A percentile compares a stretch with the other conserved stretches of the same genome.
These are phyloP conservation scores for Aspergillus floridensis DNA, from an alignment of 2,329 filamentous ascomycete genomes.

Conservation along the genomic window DNA sequence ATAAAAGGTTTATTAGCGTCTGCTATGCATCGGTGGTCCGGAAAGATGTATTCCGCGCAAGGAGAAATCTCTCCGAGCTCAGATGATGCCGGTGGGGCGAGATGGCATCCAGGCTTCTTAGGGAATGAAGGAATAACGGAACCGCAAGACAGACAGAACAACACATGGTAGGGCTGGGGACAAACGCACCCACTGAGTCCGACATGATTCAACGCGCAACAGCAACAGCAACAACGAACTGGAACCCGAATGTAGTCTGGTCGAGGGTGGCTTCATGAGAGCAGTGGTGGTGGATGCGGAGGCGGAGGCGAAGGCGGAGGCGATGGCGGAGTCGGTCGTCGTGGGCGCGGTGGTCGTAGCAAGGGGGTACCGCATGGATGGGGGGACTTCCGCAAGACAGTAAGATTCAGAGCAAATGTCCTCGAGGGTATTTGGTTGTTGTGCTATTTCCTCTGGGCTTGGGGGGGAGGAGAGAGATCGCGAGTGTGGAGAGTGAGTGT, in stretches of 20 bases:
- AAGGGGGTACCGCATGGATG: background rate
- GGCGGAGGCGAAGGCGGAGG: background rate
- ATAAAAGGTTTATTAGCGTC: background rate
- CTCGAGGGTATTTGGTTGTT: no score
- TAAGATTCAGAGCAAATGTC: no score
- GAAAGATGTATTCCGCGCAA: no score
- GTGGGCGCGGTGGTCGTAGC: background rate
- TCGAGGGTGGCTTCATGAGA: conserved; percentile 26
- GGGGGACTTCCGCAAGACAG: no score
- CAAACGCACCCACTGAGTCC: conserved; percentile 46
- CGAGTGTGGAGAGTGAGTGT: background rate
- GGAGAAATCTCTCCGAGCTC: no score
- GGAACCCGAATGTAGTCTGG: conserved; percentile 10
- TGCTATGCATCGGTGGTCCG: background rate
- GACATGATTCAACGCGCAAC: conserved; percentile 37
- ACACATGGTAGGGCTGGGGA: no score
- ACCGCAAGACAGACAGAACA: background rate
- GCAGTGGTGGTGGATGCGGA: background rate
- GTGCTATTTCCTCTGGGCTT: background rate
- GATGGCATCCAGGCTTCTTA: no score
- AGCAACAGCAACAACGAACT: conserved; percentile 10
- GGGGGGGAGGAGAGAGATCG: background rate
- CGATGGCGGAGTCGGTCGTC: background rate
- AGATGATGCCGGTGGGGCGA: no score
- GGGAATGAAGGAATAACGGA: background rate